These are phyloP conservation scores for Inosperma sp. DNA, from an alignment of 768 basidiomycete species.

Conservation along the genomic window DNA sequence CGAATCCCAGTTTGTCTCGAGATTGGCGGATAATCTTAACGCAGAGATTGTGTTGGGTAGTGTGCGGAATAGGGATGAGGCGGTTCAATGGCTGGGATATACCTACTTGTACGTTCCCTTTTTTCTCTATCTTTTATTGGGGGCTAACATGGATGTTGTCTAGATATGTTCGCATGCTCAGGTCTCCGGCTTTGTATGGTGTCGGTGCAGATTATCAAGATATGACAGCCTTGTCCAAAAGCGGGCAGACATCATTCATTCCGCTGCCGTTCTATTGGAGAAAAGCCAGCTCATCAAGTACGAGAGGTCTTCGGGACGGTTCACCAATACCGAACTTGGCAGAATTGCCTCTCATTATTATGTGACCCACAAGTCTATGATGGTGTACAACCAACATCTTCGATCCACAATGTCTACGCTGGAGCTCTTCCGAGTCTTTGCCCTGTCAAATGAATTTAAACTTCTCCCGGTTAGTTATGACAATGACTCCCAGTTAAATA, in stretches of 20 bases:
- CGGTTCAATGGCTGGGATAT: constrained; percentile 95
- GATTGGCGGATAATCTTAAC: constrained; percentile 92
- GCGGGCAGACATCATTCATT: constrained; percentile 88
- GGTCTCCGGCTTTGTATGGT: constrained; percentile 80
- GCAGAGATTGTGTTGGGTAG: constrained; percentile 96
- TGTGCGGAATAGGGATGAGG: constrained; percentile 92
- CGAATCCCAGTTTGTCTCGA: constrained; percentile 90
- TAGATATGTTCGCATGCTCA: constrained; percentile 94
- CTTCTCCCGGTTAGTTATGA: constrained; percentile 60
- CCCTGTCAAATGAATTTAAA: constrained; percentile 93
- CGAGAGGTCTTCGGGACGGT: constrained; percentile 79
- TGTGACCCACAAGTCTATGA: constrained; percentile 93
- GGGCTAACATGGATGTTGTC: constrained; percentile 8
- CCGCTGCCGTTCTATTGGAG: constrained; percentile 88
- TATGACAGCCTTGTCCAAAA: constrained; percentile 79
- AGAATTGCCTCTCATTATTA: constrained; percentile 95
- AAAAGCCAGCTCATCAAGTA: constrained; percentile 95
- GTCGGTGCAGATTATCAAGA: constrained; percentile 89
- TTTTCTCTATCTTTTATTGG: constrained; percentile 3
- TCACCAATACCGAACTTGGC: constrained; percentile 91
- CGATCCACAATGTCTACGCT: constrained; percentile 84
- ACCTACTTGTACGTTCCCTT: constrained; percentile 67
- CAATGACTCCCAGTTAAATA: neutral
- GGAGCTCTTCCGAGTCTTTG: too few relatives aligned
- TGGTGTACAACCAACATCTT: constrained; percentile 93